Evolutionary conservation across 1,284 basidiomycete genomes (phyloP).

Genomic region (Termitomyces sp.): DNA sequence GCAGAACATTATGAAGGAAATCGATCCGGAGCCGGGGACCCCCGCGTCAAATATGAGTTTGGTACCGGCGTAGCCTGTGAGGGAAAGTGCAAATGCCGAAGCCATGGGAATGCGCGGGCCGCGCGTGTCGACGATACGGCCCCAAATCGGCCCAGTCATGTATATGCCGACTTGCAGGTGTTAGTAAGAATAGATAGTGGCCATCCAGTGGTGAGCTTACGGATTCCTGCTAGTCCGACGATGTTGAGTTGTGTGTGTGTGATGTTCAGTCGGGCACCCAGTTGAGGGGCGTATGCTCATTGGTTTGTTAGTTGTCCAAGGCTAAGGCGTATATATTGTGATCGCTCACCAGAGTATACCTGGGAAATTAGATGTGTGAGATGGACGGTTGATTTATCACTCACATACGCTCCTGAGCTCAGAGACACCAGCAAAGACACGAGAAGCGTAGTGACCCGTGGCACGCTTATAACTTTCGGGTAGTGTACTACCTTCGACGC

Average conservation of each 20-base stretch:
- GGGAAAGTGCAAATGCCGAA: constrained; percentile 42
- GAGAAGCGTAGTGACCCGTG: constrained; percentile 38
- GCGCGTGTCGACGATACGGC: constrained; percentile 53
- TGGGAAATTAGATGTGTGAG: constrained; percentile 17
- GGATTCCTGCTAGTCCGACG: constrained; percentile 64
- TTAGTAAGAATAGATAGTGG: background rate
- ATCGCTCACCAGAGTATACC: constrained; percentile 45
- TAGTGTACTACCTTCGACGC: background rate
- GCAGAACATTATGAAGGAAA: constrained; percentile 25
- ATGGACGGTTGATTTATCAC: constrained; percentile 12
- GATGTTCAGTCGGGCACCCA: constrained; percentile 64
- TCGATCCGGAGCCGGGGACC: constrained; percentile 18
- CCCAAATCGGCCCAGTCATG: constrained; percentile 53
- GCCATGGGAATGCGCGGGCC: constrained; percentile 49
- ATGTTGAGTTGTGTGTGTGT: constrained; percentile 74
- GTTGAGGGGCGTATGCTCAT: constrained; percentile 75
- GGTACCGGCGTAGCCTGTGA: constrained; percentile 62
- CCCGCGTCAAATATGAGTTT: constrained; percentile 51
- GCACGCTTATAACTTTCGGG: background rate
- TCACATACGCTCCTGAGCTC: constrained; percentile 68
- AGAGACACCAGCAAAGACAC: constrained; percentile 55
- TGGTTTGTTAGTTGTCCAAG: background rate
- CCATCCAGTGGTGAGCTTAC: constrained; percentile 30
- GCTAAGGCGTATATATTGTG: background rate
- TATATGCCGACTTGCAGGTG: constrained; percentile 45